A percentile compares a stretch with the other conserved stretches of the same genome.
phyloP scores from a whole-genome alignment of 1,284 basidiomycete genomes.

The Hemileccinum hortonii region DNA sequence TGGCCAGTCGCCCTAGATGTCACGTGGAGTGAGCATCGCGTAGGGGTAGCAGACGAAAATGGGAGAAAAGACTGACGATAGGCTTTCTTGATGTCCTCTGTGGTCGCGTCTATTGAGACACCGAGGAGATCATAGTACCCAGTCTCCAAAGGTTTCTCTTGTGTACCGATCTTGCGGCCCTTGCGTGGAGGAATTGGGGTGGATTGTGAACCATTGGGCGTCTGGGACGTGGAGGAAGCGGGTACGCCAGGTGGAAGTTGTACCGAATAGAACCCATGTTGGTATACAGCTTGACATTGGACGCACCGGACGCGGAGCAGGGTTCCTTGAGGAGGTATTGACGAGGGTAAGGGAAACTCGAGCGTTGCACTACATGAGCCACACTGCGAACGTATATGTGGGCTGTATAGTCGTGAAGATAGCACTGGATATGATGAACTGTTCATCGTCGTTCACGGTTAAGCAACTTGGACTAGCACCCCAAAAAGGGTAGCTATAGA shows the following conservation, averaged over 20 bases:
- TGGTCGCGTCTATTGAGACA: conserved; percentile 70
- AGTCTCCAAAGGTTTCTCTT: conserved; percentile 86
- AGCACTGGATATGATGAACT: conserved; percentile 38
- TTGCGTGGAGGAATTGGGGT: conserved; percentile 33
- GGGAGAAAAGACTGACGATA: conserved; percentile 59
- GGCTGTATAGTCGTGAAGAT: conserved; percentile 59
- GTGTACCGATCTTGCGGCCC: conserved; percentile 76
- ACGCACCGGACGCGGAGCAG: conserved; percentile 72
- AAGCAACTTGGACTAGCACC: conserved; percentile 2
- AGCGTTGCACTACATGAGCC: conserved; percentile 59
- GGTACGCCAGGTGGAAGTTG: conserved; percentile 46
- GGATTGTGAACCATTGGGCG: conserved; percentile 18
- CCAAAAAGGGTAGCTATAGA: conserved; percentile 7
- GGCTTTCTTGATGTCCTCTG: conserved; percentile 92
- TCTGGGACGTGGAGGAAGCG: conserved; percentile 10
- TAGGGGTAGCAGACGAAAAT: background rate
- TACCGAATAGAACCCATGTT: conserved; percentile 62
- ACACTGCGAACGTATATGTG: conserved; percentile 66
- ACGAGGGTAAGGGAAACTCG: conserved; percentile 74
- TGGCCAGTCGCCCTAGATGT: conserved; percentile 77
- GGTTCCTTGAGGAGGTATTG: conserved; percentile 62
- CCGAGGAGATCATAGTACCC: conserved; percentile 87
- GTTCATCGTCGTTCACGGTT: conserved; percentile 30
- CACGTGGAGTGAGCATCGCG: background rate
- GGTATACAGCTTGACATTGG: conserved; percentile 56